phyloP scores from a whole-genome alignment of 2,329 filamentous ascomycete genomes.

The Acrocalymma vagum region DNA sequence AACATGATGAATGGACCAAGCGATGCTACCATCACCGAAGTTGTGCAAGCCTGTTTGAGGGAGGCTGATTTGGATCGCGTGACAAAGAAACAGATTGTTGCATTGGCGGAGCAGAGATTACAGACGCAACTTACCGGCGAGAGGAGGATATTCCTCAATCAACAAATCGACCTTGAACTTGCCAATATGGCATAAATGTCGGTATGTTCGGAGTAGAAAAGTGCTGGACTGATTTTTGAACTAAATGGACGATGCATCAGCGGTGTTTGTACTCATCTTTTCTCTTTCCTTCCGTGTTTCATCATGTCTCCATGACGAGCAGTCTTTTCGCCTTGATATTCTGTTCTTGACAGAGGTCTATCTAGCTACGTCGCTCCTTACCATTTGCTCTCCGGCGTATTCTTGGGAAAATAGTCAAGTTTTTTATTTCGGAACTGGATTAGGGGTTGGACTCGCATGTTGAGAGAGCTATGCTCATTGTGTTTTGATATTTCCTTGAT shows the following conservation, averaged over 20 bases:
- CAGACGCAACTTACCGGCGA: slow-evolving; percentile 90
- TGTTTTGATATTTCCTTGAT: no score
- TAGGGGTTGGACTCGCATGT: no score
- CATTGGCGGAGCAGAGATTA: slow-evolving; percentile 89
- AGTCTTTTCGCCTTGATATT: no score
- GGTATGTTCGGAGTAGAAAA: not conserved
- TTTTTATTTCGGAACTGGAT: no score
- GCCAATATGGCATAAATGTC: slow-evolving; percentile 79
- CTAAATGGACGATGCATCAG: no score
- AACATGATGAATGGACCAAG: slow-evolving; percentile 70
- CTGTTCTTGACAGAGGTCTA: no score
- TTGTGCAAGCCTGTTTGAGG: slow-evolving; percentile 80
- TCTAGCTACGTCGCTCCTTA: no score
- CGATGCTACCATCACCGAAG: slow-evolving; percentile 81
- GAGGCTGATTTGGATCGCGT: slow-evolving; percentile 97
- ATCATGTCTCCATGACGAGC: no score
- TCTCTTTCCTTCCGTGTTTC: not conserved
- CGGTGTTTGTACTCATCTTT: slow-evolving; percentile 17
- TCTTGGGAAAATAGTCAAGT: no score
- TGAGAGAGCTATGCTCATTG: no score
- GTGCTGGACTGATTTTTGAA: slow-evolving; percentile 22
- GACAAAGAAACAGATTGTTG: slow-evolving; percentile 92
- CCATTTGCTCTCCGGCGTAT: no score
- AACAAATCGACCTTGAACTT: slow-evolving; percentile 91
- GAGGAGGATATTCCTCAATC: slow-evolving; percentile 87